Evolutionary conservation across 1,284 basidiomycete genomes (phyloP).

Genomic region (Rugosomyces carneus): DNA sequence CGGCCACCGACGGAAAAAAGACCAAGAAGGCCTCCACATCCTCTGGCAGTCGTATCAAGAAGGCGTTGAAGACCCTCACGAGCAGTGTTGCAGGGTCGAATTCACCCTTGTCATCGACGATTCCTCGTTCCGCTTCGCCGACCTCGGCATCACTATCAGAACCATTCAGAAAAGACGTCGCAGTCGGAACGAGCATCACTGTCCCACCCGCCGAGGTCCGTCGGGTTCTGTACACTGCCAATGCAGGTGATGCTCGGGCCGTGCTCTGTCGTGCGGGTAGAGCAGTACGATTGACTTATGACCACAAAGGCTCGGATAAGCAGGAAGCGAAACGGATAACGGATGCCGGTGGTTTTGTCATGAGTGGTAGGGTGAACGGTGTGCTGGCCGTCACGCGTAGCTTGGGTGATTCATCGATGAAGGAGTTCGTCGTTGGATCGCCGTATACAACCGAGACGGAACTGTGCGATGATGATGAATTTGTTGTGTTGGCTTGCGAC

Average conservation of each 20-base stretch:
- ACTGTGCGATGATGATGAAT: conserved; percentile 87
- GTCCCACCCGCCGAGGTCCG: conserved; percentile 47
- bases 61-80: conserved; percentile 48
- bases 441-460: conserved; percentile 98
- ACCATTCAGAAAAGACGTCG: conserved; percentile 25
- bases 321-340: conserved; percentile 97
- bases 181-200: conserved; percentile 25
- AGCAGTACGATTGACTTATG: conserved; percentile 93
- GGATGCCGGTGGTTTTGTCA: conserved; percentile 96
- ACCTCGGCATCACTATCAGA: conserved; percentile 15
- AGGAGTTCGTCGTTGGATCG: conserved; percentile 97
- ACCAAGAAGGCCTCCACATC: conserved; percentile 40
- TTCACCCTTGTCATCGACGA: conserved; percentile 24
- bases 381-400: conserved; percentile 96
- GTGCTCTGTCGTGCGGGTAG: conserved; percentile 87
- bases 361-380: conserved; percentile 97
- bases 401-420: conserved; percentile 97
- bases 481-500: conserved; percentile 95
- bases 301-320: conserved; percentile 97
- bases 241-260: conserved; percentile 90
- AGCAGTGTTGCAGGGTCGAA: conserved; percentile 31
- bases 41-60: conserved; percentile 47
- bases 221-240: conserved; percentile 91
- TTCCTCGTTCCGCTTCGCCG: conserved; percentile 36
- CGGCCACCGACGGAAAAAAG: too few species aligned